Evolutionary conservation across 2,329 filamentous ascomycete genomes (phyloP), one percentile per base, ranked within the genome.

Genomic region (Neofusicoccum kwambonambiense): DNA sequence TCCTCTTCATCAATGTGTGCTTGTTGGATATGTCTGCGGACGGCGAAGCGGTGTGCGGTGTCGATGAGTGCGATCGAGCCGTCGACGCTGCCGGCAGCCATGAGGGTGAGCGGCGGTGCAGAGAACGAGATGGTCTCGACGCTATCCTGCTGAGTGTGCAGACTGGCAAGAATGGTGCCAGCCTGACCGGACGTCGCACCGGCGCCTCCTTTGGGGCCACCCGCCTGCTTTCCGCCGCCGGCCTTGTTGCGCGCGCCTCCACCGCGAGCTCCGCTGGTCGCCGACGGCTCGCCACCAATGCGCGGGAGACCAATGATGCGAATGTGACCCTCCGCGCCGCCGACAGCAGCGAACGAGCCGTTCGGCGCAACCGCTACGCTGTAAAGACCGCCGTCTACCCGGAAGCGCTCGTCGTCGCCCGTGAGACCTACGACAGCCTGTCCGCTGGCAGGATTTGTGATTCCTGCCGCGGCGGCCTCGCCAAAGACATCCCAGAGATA

Each of bases 401-500:
- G 88, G 80, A 99, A 99, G 52, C 95, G 89, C 81, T 96, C 91
- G 78, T 99, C 95, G 13, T 87, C 84, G 0, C 84, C 85, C 1
- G 91, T 97, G 51, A 97, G 83, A 0, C 87, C 88, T 6, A 98
- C 87, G 12, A 93, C 88, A 0, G 91, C 82, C 69, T 88, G 87
- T 13, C 83, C 81, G 3, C 27, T n/a, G 27, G 84, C 82, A 2
- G 82, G 82, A 27, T 84, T 81, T 2, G 82, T 81, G 13, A 89
- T 76, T 3, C 86, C 87, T 8, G 86, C 86, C 0, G 84, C 89
- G 3, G 89, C 89, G 1, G 91, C 91, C 22, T 88, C 86, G 56
- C 92, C 91, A 79, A 93, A 97, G 13, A 93, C 90, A 74, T 98
- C 95, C 87, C 92, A 97, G 27, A 97, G 93, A 76, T 93, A 94